These are phyloP conservation scores for Termitomyces sp. DNA, from an alignment of 768 basidiomycete genomes.

Conservation along the genomic window DNA sequence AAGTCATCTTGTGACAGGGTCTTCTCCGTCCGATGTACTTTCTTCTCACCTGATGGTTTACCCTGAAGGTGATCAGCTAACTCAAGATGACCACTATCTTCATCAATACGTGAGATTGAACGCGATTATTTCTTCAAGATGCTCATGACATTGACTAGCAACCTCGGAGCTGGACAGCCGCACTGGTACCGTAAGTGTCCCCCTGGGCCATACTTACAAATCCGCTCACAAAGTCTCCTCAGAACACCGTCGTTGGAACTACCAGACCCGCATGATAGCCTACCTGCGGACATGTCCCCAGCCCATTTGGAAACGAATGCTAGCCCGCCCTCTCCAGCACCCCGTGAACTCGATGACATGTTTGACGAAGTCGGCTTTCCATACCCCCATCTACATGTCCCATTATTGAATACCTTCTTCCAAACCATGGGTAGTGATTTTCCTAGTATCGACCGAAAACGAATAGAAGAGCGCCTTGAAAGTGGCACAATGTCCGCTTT, in stretches of 20 bases:
- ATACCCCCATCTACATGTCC: slow-evolving; percentile 9
- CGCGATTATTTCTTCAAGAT: background rate
- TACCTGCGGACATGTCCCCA: background rate
- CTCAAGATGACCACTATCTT: slow-evolving; percentile 8
- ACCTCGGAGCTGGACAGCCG: background rate
- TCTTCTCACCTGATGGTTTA: background rate
- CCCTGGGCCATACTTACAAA: background rate
- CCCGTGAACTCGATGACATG: slow-evolving; percentile 6
- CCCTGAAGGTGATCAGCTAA: slow-evolving; percentile 3
- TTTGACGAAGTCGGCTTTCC: slow-evolving; percentile 11
- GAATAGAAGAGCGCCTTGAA: slow-evolving; percentile 11
- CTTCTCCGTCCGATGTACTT: background rate
- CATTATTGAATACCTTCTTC: slow-evolving; percentile 12
- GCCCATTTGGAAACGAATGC: background rate
- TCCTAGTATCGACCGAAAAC: slow-evolving; percentile 10
- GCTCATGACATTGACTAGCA: background rate
- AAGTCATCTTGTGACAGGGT: background rate
- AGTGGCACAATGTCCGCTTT: slow-evolving; percentile 13
- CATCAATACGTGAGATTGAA: slow-evolving; percentile 7
- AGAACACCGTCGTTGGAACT: slow-evolving; percentile 7
- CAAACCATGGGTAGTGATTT: slow-evolving; percentile 11
- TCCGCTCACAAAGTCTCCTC: background rate
- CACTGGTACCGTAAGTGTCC: background rate
- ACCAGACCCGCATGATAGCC: background rate
- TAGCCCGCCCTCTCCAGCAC: slow-evolving; percentile 5